phyloP scores from a whole-genome alignment of 2,329 filamentous ascomycete genomes.

The Fusarium poae region DNA sequence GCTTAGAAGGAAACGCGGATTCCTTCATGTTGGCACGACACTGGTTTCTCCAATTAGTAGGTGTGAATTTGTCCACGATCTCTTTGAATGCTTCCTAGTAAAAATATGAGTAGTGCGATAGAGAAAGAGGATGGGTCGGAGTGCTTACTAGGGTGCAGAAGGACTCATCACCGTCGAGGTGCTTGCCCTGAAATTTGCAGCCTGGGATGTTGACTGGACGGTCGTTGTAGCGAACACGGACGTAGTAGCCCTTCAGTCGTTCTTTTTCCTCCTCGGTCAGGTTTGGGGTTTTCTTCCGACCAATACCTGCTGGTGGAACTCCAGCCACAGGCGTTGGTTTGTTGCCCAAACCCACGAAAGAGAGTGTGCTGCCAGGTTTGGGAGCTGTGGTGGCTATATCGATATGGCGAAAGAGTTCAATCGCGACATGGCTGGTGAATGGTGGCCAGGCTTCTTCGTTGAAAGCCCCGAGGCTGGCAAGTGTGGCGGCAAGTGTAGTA shows the following conservation, averaged over 20 bases:
- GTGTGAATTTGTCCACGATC: constrained; percentile 91
- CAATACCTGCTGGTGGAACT: constrained; percentile 62
- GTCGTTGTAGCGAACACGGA: constrained; percentile 93
- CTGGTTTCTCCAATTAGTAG: constrained; percentile 77
- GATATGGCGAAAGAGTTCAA: constrained; percentile 84
- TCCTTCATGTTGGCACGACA: constrained; percentile 61
- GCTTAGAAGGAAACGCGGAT: constrained; percentile 61
- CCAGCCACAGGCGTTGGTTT: constrained; percentile 42
- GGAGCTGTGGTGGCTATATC: constrained; percentile 42
- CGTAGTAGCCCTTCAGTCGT: constrained; percentile 81
- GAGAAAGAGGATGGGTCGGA: not conserved
- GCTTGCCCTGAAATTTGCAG: constrained; percentile 81
- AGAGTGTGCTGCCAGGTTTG: constrained; percentile 43
- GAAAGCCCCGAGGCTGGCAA: constrained; percentile 85
- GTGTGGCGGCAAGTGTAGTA: constrained; percentile 85
- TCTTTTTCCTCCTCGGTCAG: constrained; percentile 70
- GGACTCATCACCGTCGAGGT: constrained; percentile 85
- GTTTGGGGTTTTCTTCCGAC: constrained; percentile 69
- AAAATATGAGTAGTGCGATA: constrained; percentile 5
- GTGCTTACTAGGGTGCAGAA: constrained; percentile 86
- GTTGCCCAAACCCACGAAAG: constrained; percentile 46
- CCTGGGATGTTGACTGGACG: constrained; percentile 83
- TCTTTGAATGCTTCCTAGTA: constrained; percentile 87
- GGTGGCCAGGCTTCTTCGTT: constrained; percentile 84
- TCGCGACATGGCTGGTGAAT: constrained; percentile 90